These are phyloP conservation scores for Penicillium sp. DNA, from an alignment of 2,329 filamentous ascomycete species.

Conservation along the genomic window DNA sequence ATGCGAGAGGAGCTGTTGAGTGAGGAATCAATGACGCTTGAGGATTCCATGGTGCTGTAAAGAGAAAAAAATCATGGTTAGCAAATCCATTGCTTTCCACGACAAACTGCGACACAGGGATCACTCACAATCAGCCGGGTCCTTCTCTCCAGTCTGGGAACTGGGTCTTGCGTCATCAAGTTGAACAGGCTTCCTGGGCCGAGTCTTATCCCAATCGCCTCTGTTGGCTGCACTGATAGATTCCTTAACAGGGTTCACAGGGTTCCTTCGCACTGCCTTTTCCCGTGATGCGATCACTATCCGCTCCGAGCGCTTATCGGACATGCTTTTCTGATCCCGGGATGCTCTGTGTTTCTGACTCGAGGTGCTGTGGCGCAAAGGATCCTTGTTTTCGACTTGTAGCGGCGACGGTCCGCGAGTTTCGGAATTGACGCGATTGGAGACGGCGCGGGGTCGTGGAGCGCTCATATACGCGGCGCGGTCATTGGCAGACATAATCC, in stretches of 20 bases:
- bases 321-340: constrained; percentile 36
- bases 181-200: constrained; percentile 29
- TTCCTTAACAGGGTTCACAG: constrained; percentile 58
- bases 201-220: constrained; percentile 37
- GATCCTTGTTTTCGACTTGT: constrained; percentile 34
- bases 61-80: constrained; percentile 15
- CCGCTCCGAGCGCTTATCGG: constrained; percentile 44
- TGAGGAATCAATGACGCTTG: constrained; percentile 72
- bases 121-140: constrained; percentile 32
- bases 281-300: constrained; percentile 62
- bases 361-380: constrained; percentile 32
- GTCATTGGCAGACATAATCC: constrained; percentile 44
- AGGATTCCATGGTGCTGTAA: constrained; percentile 68
- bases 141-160: constrained; percentile 36
- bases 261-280: constrained; percentile 61
- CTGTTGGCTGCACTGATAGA: constrained; percentile 32
- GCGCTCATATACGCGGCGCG: constrained; percentile 41
- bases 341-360: constrained; percentile 34
- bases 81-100: constrained; percentile 8
- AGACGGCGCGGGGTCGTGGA: constrained; percentile 42
- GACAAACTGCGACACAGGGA: background rate
- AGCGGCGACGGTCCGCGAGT: constrained; percentile 34
- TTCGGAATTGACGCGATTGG: constrained; percentile 41
- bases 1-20: constrained; percentile 71
- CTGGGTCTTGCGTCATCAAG: constrained; percentile 28